Conservation (phyloP, 306 rosid species). For the Pterocarpus santalinus region DNA sequence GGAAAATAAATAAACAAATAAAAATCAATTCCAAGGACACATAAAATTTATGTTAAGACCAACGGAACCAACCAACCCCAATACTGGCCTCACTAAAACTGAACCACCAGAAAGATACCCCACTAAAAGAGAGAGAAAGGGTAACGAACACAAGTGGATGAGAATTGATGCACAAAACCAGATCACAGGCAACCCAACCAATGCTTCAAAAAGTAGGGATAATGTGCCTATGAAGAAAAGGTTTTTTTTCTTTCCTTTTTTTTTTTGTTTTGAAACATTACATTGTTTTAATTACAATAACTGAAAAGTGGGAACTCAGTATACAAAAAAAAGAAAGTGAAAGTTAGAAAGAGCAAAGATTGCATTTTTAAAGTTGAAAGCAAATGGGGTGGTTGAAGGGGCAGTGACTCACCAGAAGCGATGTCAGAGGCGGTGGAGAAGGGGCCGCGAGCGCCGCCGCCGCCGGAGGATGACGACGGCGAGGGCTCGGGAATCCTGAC, state of each 20-base stretch:
- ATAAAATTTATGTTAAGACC: slow-evolving; percentile 6
- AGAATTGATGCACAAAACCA: slow-evolving; percentile 38
- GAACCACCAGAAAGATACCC: slow-evolving; percentile 48
- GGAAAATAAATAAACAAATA: background rate
- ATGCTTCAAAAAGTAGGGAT: background rate
- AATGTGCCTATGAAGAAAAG: background rate
- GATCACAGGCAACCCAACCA: slow-evolving; percentile 22
- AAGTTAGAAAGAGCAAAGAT: background rate
- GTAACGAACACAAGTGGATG: slow-evolving; percentile 31
- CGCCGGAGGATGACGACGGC: slow-evolving; percentile 64
- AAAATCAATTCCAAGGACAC: slow-evolving; percentile 2
- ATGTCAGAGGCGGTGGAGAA: slow-evolving; percentile 83
- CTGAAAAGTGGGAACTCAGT: background rate
- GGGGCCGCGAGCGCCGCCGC: slow-evolving; percentile 77
- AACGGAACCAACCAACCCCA: slow-evolving; percentile 51
- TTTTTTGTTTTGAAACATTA: too few relatives aligned
- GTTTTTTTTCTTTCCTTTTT: background rate
- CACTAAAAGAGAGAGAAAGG: slow-evolving; percentile 23
- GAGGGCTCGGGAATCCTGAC: slow-evolving; percentile 59
- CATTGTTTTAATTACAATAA: too few relatives aligned
- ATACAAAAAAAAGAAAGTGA: background rate
- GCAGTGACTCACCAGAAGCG: slow-evolving; percentile 71
- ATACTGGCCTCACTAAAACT: slow-evolving; percentile 46
- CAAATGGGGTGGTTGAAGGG: slow-evolving; percentile 11
- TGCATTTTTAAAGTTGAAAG: background rate